A percentile compares a stretch with the other conserved stretches of the same genome.
Conservation (phyloP, 1,284 basidiomycete species). For the Fomitopsis betulina region DNA sequence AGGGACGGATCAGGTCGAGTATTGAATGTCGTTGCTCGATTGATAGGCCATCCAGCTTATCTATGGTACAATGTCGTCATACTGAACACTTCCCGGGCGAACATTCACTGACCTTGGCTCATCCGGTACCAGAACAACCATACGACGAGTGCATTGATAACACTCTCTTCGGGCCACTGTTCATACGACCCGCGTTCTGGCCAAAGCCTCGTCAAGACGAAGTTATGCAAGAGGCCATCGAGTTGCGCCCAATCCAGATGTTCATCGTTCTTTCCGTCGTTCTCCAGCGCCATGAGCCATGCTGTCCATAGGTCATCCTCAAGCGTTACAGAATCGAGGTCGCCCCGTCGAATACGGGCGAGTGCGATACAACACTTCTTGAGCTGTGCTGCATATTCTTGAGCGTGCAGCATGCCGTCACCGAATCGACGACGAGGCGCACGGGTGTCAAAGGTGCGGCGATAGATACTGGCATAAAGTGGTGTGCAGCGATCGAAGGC, state of each 20-base stretch:
- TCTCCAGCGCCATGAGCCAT: conserved; percentile 66
- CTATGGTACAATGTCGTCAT: conserved; percentile 25
- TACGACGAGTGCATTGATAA: conserved; percentile 46
- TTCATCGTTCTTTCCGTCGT: conserved; percentile 67
- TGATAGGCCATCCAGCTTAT: conserved; percentile 30
- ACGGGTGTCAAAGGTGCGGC: conserved; percentile 55
- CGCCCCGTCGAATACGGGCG: conserved; percentile 33
- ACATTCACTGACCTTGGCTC: conserved; percentile 36
- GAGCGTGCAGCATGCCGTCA: conserved; percentile 31
- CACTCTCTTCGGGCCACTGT: conserved; percentile 54
- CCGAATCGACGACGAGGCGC: conserved; percentile 53
- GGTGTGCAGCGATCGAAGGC: conserved; percentile 41
- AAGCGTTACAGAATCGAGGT: conserved; percentile 30
- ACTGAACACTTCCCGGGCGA: background rate
- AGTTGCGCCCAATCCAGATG: conserved; percentile 53
- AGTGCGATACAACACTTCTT: conserved; percentile 38
- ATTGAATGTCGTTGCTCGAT: conserved; percentile 35
- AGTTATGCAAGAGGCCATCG: conserved; percentile 38
- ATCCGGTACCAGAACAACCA: conserved; percentile 62
- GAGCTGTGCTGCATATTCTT: conserved; percentile 45
- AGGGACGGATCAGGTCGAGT: conserved; percentile 50
- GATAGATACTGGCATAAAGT: conserved; percentile 61
- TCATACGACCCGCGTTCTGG: conserved; percentile 30
- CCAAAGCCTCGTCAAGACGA: conserved; percentile 42
- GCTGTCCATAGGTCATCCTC: conserved; percentile 46